These are phyloP conservation scores for Cladobotryum protrusum DNA, from an alignment of 2,329 filamentous ascomycete genomes.

Conservation along the genomic window DNA sequence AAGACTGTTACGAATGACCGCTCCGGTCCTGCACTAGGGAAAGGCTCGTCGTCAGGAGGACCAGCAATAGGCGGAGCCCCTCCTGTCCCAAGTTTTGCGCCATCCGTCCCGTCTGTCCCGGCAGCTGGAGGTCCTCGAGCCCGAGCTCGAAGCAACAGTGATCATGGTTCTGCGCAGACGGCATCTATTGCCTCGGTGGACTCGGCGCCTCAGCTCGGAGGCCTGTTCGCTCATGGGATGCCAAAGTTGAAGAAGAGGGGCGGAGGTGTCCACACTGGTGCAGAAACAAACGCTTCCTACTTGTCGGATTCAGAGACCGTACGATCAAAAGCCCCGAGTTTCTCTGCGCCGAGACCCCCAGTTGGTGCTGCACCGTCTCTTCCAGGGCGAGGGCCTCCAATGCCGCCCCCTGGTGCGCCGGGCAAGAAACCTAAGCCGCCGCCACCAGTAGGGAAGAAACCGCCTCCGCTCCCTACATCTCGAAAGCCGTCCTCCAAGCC, in stretches of 20 bases:
- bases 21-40: slow-evolving; percentile 64
- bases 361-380: slow-evolving; percentile 52
- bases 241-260: slow-evolving; percentile 87
- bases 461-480: slow-evolving; percentile 54
- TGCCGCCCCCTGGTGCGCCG: slow-evolving; percentile 39
- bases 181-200: slow-evolving; percentile 39
- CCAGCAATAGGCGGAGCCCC: slow-evolving; percentile 69
- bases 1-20: slow-evolving; percentile 90
- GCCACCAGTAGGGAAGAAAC: slow-evolving; percentile 72
- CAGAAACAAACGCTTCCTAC: slow-evolving; percentile 58
- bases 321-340: slow-evolving; percentile 40
- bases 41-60: slow-evolving; percentile 35
- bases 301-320: slow-evolving; percentile 64
- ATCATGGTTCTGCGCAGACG: slow-evolving; percentile 49
- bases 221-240: slow-evolving; percentile 89
- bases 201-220: slow-evolving; percentile 72
- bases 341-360: slow-evolving; percentile 54
- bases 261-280: slow-evolving; percentile 68
- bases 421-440: slow-evolving; percentile 58
- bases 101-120: slow-evolving; percentile 47
- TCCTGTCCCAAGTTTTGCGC: slow-evolving; percentile 60
- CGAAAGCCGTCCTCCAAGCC: slow-evolving; percentile 47
- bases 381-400: slow-evolving; percentile 38
- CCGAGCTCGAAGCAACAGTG: slow-evolving; percentile 78
- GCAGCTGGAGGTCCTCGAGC: slow-evolving; percentile 41